Evolutionary conservation across 1,284 basidiomycete species (phyloP).

Genomic region (Trichosporon coremiiforme): DNA sequence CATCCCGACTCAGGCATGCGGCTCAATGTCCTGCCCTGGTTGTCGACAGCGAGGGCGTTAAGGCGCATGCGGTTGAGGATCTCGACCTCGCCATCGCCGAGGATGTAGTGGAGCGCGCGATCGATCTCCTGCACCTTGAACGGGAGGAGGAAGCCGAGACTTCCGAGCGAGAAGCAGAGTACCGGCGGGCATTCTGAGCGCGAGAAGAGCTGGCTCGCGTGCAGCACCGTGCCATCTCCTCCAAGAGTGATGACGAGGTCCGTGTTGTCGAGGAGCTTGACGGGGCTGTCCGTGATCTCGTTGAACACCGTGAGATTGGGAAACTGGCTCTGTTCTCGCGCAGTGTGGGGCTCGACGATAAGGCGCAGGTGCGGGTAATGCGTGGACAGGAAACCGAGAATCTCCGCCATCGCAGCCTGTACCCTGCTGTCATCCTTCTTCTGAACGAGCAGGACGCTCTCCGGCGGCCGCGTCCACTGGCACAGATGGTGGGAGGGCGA

Average conservation of each 20-base stretch:
- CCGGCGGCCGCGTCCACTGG: constrained; percentile 44
- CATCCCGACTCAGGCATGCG: constrained; percentile 61
- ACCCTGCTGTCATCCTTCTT: constrained; percentile 59
- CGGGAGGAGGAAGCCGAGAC: constrained; percentile 88
- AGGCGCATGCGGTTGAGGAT: constrained; percentile 85
- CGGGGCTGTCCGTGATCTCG: constrained; percentile 7
- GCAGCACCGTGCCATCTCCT: constrained; percentile 93
- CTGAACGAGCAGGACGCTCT: constrained; percentile 60
- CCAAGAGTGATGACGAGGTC: constrained; percentile 90
- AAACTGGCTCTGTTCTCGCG: constrained; percentile 42
- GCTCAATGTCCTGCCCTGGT: constrained; percentile 63
- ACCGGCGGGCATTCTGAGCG: constrained; percentile 86
- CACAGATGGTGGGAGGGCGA: constrained; percentile 31
- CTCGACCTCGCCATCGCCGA: constrained; percentile 53
- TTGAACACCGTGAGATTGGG: constrained; percentile 32
- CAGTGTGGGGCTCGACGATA: constrained; percentile 51
- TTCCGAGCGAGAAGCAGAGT: constrained; percentile 94
- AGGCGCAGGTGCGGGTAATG: constrained; percentile 42
- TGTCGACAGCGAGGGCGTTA: constrained; percentile 73
- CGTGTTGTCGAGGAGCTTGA: constrained; percentile 52
- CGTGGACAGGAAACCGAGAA: constrained; percentile 51
- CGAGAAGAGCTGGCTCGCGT: constrained; percentile 89
- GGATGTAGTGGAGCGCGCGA: constrained; percentile 74
- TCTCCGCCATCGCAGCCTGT: constrained; percentile 52
- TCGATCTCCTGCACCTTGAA: constrained; percentile 66